Percentiles rank a stretch among this genome's conserved stretches.
phyloP scores from a whole-genome alignment of 2,329 filamentous ascomycete genomes.

The Xenoacremonium recifei region DNA sequence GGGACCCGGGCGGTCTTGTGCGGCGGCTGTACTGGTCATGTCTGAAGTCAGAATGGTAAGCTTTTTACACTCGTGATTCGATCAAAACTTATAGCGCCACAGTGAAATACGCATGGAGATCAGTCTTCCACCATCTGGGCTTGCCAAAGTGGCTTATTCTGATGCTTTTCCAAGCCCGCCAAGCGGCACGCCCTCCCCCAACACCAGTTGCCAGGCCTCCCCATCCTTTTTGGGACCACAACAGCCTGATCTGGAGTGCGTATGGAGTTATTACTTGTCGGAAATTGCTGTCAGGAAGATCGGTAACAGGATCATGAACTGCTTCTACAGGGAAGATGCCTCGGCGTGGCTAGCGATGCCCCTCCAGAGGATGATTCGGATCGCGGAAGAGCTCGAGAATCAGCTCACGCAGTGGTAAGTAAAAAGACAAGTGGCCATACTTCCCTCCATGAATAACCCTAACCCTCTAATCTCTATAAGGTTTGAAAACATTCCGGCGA shows the following conservation, averaged over 20 bases:
- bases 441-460: neutral
- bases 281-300: slow-evolving; percentile 42
- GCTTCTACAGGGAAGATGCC: slow-evolving; percentile 18
- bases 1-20: neutral
- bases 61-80: neutral
- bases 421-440: slow-evolving; percentile 9
- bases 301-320: slow-evolving; percentile 38
- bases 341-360: slow-evolving; percentile 16
- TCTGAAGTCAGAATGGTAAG: neutral
- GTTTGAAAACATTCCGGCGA: slow-evolving; percentile 6
- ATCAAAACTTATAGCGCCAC: neutral
- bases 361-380: slow-evolving; percentile 14
- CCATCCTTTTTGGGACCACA: neutral
- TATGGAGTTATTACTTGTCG: slow-evolving; percentile 44
- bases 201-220: neutral
- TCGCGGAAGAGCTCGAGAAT: slow-evolving; percentile 22
- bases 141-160: neutral
- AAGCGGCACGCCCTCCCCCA: neutral
- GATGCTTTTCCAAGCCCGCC: neutral
- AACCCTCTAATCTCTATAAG: neutral
- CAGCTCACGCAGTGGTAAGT: slow-evolving; percentile 23
- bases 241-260: slow-evolving; percentile 28
- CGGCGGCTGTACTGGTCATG: neutral
- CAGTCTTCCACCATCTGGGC: neutral
- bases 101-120: neutral